A percentile compares a stretch with the other conserved stretches of the same genome.
Conservation (phyloP, 495 filamentous ascomycete genomes). For the Barbatosphaeria neglecta region DNA sequence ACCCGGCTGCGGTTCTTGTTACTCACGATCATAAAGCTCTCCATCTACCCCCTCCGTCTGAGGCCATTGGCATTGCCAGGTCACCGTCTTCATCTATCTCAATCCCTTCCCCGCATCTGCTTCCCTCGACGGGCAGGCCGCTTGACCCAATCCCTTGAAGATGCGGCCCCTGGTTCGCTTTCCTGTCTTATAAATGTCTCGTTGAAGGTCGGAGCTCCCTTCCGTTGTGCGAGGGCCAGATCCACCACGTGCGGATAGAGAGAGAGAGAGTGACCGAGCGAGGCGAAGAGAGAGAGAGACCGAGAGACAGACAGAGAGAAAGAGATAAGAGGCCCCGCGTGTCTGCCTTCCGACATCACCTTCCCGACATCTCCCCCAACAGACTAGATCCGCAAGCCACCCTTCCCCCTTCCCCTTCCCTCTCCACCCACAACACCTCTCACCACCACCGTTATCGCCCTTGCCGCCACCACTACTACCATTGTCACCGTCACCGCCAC, state of each 20-base stretch:
- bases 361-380: neutral
- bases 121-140: neutral
- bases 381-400: neutral
- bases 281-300: neutral
- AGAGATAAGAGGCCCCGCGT: neutral
- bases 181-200: neutral
- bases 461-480: neutral
- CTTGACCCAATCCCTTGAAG: neutral
- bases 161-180: neutral
- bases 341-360: too few species aligned
- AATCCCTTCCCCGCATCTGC: neutral
- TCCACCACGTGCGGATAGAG: neutral
- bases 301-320: neutral
- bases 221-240: neutral
- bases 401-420: neutral
- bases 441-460: neutral
- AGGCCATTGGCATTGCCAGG: neutral
- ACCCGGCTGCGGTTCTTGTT: slow-evolving; percentile 8
- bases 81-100: neutral
- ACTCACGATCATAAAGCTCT: slow-evolving; percentile 6
- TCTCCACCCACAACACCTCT: neutral
- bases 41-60: slow-evolving; percentile 3
- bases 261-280: neutral
- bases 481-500: neutral
- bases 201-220: neutral